Evolutionary conservation across 768 basidiomycete genomes (phyloP).

Genomic region (Psilocybe cubensis): DNA sequence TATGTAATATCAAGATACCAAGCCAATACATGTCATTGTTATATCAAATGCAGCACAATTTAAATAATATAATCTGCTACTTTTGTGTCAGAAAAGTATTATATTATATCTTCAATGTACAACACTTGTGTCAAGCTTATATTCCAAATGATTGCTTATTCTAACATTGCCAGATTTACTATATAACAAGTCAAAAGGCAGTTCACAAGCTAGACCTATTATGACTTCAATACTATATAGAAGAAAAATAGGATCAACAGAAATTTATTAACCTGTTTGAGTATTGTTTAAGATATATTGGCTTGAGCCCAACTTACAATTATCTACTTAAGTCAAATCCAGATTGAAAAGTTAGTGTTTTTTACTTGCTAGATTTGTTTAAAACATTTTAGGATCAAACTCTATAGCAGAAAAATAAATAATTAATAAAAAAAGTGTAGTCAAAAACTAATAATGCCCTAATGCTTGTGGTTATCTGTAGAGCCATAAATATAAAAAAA

Average conservation of each 20-base stretch:
- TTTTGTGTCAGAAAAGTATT: slow-evolving; percentile 67
- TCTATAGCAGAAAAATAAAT: slow-evolving; percentile 44
- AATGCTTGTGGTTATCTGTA: slow-evolving; percentile 93
- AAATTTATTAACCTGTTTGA: slow-evolving; percentile 47
- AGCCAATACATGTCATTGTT: too few species aligned
- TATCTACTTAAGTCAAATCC: slow-evolving; percentile 83
- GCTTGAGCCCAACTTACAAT: slow-evolving; percentile 72
- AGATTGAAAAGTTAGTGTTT: slow-evolving; percentile 54
- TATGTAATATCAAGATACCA: too few species aligned
- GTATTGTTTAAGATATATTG: slow-evolving; percentile 82
- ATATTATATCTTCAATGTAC: slow-evolving; percentile 76
- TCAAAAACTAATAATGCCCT: slow-evolving; percentile 63
- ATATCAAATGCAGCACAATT: too few species aligned
- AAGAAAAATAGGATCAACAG: slow-evolving; percentile 23
- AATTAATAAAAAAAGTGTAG: not conserved
- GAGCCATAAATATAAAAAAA: slow-evolving; percentile 92
- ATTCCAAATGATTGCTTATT: slow-evolving; percentile 68
- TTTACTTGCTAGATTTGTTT: slow-evolving; percentile 55
- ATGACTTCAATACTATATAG: slow-evolving; percentile 1
- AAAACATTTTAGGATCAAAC: slow-evolving; percentile 73
- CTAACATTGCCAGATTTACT: slow-evolving; percentile 36
- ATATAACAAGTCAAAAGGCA: slow-evolving; percentile 10
- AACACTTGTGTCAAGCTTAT: slow-evolving; percentile 54
- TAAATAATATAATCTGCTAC: slow-evolving; percentile 53
- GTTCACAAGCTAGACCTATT: not conserved